Evolutionary conservation across 495 filamentous ascomycete species (phyloP), one percentile per base, ranked within the genome.

Genomic region (Xanthoparmelia taractica): DNA sequence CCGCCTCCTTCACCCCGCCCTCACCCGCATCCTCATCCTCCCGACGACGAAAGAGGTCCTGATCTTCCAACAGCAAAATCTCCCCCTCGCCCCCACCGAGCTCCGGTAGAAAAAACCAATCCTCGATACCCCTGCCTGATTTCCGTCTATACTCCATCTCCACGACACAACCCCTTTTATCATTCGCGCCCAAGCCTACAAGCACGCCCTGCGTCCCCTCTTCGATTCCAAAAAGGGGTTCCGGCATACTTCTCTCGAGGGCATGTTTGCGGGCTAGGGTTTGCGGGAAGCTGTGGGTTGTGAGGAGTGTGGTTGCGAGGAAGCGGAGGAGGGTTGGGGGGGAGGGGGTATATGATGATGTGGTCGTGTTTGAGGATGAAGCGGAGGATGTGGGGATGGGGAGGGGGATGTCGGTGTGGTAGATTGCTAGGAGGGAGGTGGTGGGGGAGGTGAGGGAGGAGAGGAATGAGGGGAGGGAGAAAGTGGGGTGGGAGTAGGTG

Each of bases 111-210:
- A 92, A 82, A 68, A 92, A 97, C 76, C 78, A 83, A 72, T 96
- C 93, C 27, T 79, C 69, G 12, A 96, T 84, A 0, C 85, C 84
- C 23, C 92, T 79, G 0, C 95, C 94, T 63, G 84, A 89, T 66
- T 88, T 86, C 25, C 92, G 78, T 4, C 95, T 78, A 70, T 95
- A 79, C 74, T 97, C 92, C 83, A 96, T 86, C 65, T 91, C 86
- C 4, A 98, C 66, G 4, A 96, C 91, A 6, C 94, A 73, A 0
- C 87, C 87, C 20, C 79, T 73, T 0, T 64, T 59, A 8, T 75
- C 72, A 43, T 81, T 80, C 2, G 64, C 55, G 2, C 43, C 45
- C 37, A 65, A 7, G 0, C 88, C 87, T 18, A 87, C 68, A 0
- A 96, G 67, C 17, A 92, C 80, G 37, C 92, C 92, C 66, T 95